phyloP scores from a whole-genome alignment of 2,329 filamentous ascomycete species.

The Alternaria gaisen region DNA sequence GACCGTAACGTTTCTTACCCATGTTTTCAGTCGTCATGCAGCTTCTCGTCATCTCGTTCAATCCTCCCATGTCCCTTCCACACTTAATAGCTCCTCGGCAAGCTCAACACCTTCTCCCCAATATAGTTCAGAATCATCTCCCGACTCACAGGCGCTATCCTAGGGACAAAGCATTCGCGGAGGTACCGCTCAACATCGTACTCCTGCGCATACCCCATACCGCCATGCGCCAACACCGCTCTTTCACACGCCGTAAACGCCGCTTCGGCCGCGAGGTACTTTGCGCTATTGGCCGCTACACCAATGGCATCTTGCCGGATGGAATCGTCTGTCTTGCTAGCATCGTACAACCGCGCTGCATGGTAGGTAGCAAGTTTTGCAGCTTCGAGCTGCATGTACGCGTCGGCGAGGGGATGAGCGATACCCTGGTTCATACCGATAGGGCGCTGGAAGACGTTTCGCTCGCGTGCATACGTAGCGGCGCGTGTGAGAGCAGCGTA shows the following conservation, averaged over 20 bases:
- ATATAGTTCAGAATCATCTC: constrained; percentile 83
- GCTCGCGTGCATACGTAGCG: constrained; percentile 58
- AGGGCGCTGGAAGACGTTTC: constrained; percentile 64
- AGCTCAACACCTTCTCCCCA: constrained; percentile 70
- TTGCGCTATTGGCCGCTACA: constrained; percentile 65
- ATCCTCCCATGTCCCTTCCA: background rate
- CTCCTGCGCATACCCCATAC: constrained; percentile 71
- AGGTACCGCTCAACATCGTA: constrained; percentile 70
- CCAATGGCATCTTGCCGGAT: constrained; percentile 55
- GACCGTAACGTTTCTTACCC: too few species aligned
- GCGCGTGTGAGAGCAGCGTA: constrained; percentile 67
- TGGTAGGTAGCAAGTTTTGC: constrained; percentile 70
- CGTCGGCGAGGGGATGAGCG: constrained; percentile 65
- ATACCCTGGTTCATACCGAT: constrained; percentile 70
- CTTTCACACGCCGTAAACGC: constrained; percentile 68
- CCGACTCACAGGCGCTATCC: constrained; percentile 67
- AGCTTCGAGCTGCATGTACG: constrained; percentile 69
- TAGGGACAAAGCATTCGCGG: constrained; percentile 66
- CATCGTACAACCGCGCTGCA: constrained; percentile 66
- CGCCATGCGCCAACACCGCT: constrained; percentile 65
- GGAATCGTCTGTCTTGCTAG: constrained; percentile 40
- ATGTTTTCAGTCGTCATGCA: background rate
- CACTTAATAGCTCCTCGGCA: constrained; percentile 72
- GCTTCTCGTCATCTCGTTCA: background rate
- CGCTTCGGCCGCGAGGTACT: constrained; percentile 68